Percentiles rank a stretch among this genome's conserved stretches.
Evolutionary conservation across 768 basidiomycete genomes (phyloP).

Genomic region (Exsudoporus frostii): DNA sequence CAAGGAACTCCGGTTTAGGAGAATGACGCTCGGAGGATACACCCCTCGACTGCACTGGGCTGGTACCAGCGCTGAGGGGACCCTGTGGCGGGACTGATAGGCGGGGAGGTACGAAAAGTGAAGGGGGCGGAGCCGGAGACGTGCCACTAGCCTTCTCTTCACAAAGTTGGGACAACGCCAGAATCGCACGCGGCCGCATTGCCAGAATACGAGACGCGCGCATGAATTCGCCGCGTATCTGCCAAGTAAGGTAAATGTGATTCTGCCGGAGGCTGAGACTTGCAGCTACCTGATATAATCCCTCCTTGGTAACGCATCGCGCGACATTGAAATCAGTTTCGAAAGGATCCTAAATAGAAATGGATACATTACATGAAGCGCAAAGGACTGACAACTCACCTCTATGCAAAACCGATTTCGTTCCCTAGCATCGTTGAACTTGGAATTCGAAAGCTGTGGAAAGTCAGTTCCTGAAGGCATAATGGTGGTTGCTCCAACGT

Average conservation of each 20-base stretch:
- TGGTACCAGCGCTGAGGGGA: conserved; percentile 65
- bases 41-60: conserved; percentile 50
- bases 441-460: conserved; percentile 44
- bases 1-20: conserved; percentile 47
- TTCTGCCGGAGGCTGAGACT: not conserved
- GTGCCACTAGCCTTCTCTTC: conserved; percentile 71
- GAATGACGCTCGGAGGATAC: conserved; percentile 47
- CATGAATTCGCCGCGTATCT: conserved; percentile 99
- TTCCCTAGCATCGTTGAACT: conserved; percentile 74
- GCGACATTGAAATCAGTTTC: conserved; percentile 96
- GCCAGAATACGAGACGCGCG: conserved; percentile 85
- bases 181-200: conserved; percentile 71
- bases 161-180: conserved; percentile 85
- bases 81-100: conserved; percentile 60
- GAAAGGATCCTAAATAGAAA: conserved; percentile 77
- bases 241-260: not conserved
- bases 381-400: conserved; percentile 40
- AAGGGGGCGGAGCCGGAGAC: conserved; percentile 38
- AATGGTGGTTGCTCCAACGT: conserved; percentile 27
- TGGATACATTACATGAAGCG: not conserved
- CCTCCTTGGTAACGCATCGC: conserved; percentile 94
- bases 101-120: conserved; percentile 44
- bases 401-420: conserved; percentile 96
- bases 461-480: conserved; percentile 3
- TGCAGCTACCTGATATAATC: conserved; percentile 75